phyloP scores from a whole-genome alignment of 495 filamentous ascomycete species.

The Penicillium bovifimosum region DNA sequence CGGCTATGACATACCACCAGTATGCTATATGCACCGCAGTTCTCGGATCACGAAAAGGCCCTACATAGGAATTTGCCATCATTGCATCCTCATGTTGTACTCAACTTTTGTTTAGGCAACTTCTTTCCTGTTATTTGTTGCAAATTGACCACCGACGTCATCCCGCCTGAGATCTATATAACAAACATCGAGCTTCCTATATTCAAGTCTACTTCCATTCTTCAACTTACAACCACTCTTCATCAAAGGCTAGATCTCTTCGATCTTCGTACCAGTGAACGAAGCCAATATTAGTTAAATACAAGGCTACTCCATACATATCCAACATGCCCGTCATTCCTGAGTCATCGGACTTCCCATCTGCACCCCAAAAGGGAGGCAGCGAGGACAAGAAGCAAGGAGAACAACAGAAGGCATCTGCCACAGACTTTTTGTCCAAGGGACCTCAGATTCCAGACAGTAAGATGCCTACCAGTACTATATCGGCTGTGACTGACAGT shows the following conservation, averaged over 20 bases:
- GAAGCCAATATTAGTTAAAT: background rate
- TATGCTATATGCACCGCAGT: no score
- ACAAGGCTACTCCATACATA: background rate
- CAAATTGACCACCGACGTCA: constrained; percentile 21
- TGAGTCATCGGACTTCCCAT: constrained; percentile 23
- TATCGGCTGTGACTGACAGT: constrained; percentile 1
- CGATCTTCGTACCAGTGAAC: background rate
- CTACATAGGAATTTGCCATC: no score
- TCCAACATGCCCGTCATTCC: constrained; percentile 35
- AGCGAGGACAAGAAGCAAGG: constrained; percentile 17
- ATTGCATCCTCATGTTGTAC: no score
- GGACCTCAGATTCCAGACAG: constrained; percentile 43
- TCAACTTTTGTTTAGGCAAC: background rate
- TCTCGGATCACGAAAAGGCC: no score
- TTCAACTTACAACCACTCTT: background rate
- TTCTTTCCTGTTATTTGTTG: background rate
- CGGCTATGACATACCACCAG: no score
- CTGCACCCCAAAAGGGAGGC: constrained; percentile 17
- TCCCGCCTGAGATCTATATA: constrained; percentile 15
- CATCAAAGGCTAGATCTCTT: background rate
- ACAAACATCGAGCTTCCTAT: background rate
- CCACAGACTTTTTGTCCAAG: constrained; percentile 36
- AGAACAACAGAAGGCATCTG: constrained; percentile 31
- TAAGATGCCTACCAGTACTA: constrained; percentile 18
- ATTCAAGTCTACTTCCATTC: background rate